Base-by-base conservation (phyloP, 2,329 filamentous ascomycete genomes). In the Aspergillus pseudoterreus region DNA sequence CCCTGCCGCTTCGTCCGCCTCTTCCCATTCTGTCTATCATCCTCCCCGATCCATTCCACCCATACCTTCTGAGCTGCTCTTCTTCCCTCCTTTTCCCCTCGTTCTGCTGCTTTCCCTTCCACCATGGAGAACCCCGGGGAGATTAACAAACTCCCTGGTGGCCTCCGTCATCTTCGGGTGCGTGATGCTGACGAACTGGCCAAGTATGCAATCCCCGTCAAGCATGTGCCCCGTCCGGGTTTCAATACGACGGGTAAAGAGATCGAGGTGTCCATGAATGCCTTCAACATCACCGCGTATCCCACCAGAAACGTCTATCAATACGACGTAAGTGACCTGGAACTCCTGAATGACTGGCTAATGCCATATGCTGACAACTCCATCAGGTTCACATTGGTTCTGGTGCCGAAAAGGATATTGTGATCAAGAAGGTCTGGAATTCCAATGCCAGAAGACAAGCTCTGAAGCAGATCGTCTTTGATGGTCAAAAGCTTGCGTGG, bases 401-500 rank as follows among this genome's bases (percentile, higher is more conserved):
- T 1, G 83, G 83, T 8, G 74, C 72, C 0, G 80, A 86, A 51
- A 89, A 87, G 69, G 77, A 80, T 4, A 80, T 81, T 4, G 75
- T 94, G 4, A 79, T 90, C 62, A 85, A 83, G 67, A 91, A 89
- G 66, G 81, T 91, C 24, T 96, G 90, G 90, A 73, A 82, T 1
- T 87, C 85, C 1, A 74, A 79, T 1, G 70, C 73, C 0, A 78
- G 91, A 6, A 81, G 87, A 66, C 71, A 72, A 2, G 72, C 92
- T 1, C 73, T 75, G 2, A 70, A 74, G 2, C 75, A 76, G 39
- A 90, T 86, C 81, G 81, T 96, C 50, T 91, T 84, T 61, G 91
- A 97, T 72, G 89, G 90, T 24, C 85, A 86, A 63, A 90, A 87
- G 69, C 79, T 99, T 43, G 92, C 90, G 14, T 99, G 94, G 92